phyloP scores from a whole-genome alignment of 1,284 basidiomycete genomes.

The Ceratobasidium sp. region DNA sequence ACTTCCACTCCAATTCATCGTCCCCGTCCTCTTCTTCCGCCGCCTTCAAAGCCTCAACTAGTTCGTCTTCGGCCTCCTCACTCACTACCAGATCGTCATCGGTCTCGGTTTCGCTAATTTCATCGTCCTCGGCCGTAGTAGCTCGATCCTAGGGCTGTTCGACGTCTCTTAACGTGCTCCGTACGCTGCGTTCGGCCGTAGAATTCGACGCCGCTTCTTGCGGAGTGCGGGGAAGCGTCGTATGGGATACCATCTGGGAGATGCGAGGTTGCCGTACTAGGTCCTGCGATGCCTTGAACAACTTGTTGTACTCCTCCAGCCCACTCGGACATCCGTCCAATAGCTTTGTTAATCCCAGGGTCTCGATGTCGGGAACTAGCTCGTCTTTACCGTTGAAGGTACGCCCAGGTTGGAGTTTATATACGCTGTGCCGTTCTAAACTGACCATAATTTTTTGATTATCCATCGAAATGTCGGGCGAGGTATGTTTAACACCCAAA shows the following conservation, averaged over 20 bases:
- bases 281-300: background rate
- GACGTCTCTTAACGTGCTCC: background rate
- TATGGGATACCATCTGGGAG: background rate
- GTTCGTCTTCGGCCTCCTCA: background rate
- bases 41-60: background rate
- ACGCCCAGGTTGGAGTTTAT: background rate
- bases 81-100: background rate
- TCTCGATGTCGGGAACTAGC: too few relatives aligned
- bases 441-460: too few relatives aligned
- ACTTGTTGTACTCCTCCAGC: slow-evolving; percentile 16
- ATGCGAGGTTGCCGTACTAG: background rate
- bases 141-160: background rate
- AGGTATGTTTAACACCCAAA: too few relatives aligned
- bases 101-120: background rate
- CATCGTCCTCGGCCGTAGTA: background rate
- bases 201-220: background rate
- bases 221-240: background rate
- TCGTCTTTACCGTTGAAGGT: too few relatives aligned
- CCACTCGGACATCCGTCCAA: slow-evolving; percentile 4
- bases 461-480: too few relatives aligned
- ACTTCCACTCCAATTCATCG: background rate
- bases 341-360: background rate
- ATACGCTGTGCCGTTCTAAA: too few relatives aligned
- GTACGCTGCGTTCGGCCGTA: background rate
- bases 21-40: background rate